Percentiles rank a stretch among this genome's conserved stretches.
Evolutionary conservation across 441 rosid species (phyloP).

Genomic region (Rhodomyrtus psidioides): DNA sequence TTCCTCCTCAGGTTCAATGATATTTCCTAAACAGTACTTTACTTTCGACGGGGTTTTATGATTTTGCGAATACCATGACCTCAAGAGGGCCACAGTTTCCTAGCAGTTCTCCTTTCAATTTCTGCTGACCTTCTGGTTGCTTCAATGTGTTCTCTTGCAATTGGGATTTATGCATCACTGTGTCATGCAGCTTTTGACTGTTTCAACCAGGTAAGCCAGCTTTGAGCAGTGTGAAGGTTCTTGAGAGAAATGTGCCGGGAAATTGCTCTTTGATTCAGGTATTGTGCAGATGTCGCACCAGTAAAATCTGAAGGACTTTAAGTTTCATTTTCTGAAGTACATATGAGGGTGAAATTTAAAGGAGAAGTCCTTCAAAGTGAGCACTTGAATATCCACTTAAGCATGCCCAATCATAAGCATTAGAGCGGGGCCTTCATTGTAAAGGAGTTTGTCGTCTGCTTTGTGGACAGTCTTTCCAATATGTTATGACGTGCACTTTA

Average conservation of each 20-base stretch:
- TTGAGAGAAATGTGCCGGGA: conserved; percentile 47
- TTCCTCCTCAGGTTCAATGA: conserved; percentile 47
- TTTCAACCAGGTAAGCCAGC: conserved; percentile 56
- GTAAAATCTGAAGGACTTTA: not conserved
- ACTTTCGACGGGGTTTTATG: not conserved
- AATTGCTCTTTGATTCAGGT: conserved; percentile 68
- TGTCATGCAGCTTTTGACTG: not conserved
- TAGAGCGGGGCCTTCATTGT: not conserved
- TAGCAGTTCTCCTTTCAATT: not conserved
- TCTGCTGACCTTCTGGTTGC: not conserved
- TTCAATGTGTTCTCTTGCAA: not conserved
- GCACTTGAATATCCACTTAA: not conserved
- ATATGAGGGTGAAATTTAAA: not conserved
- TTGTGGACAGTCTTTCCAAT: not conserved
- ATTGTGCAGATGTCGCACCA: not conserved
- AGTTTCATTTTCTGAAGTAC: too few relatives aligned
- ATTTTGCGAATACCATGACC: not conserved
- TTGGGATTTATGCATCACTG: not conserved
- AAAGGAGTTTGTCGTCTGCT: not conserved
- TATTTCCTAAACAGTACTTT: not conserved
- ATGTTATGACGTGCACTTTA: not conserved
- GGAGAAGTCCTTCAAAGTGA: not conserved
- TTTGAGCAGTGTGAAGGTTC: conserved; percentile 68
- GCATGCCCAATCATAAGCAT: not conserved
- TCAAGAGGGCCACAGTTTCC: not conserved